Percentiles rank a stretch among this genome's conserved stretches.
These are phyloP conservation scores for Radiomyces spectabilis DNA, from an alignment of 192 early-diverging fungal species.

Conservation along the genomic window DNA sequence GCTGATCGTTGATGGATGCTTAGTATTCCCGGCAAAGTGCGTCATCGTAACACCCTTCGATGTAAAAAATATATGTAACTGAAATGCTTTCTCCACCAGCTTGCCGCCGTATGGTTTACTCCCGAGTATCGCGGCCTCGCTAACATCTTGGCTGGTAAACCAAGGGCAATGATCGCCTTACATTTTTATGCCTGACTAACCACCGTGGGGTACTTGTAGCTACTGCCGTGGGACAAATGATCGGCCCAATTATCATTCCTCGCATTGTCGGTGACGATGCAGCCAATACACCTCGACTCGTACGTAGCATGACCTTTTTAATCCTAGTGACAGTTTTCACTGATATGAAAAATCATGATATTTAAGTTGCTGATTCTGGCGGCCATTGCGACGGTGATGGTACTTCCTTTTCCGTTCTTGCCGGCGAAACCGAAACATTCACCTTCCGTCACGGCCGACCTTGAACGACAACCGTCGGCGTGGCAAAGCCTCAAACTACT, in stretches of 20 bases:
- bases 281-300: no score
- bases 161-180: no score
- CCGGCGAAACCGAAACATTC: slow-evolving; percentile 8
- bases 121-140: slow-evolving; percentile 12
- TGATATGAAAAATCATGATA: no score
- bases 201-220: background rate
- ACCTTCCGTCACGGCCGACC: slow-evolving; percentile 5
- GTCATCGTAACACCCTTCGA: no score
- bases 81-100: no score
- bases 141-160: slow-evolving; percentile 15
- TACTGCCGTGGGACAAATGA: no score
- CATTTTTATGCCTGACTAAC: no score
- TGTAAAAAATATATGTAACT: no score
- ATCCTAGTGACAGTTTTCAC: no score
- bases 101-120: slow-evolving; percentile 25
- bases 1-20: no score
- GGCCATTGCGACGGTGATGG: slow-evolving; percentile 1
- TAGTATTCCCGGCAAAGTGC: slow-evolving; percentile 23
- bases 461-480: slow-evolving; percentile 5
- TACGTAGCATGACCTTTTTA: no score
- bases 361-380: slow-evolving; percentile 7
- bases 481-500: slow-evolving; percentile 1
- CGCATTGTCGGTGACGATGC: no score
- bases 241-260: background rate
- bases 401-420: slow-evolving; percentile 10